A percentile compares a stretch with the other conserved stretches of the same genome.
These are phyloP conservation scores for Vitis rotundifolia DNA, from an alignment of 164 flowering plant species.

Conservation along the genomic window DNA sequence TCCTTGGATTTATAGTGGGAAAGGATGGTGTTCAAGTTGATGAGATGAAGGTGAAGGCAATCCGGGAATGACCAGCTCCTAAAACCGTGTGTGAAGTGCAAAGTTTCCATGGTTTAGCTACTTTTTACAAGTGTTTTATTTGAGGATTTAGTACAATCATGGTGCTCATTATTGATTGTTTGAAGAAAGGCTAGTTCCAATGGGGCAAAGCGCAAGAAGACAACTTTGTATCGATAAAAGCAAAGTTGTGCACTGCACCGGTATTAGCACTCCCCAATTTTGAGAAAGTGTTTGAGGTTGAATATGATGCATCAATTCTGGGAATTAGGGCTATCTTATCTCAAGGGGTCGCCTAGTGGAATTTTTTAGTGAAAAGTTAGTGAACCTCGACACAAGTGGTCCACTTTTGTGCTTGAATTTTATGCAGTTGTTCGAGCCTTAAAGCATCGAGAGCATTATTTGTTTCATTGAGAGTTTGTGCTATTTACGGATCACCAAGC, in stretches of 20 bases:
- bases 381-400: conserved; percentile 1
- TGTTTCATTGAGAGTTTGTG: conserved; percentile 8
- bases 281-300: conserved; percentile 12
- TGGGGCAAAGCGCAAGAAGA: neutral
- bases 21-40: neutral
- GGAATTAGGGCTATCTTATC: conserved; percentile 3
- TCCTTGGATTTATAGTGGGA: neutral
- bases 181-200: conserved; percentile 4
- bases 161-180: neutral
- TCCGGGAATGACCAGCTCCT: neutral
- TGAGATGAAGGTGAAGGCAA: neutral
- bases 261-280: conserved; percentile 1
- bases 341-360: conserved; percentile 6
- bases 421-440: neutral
- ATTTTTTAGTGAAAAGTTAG: conserved; percentile 13
- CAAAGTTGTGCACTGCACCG: neutral
- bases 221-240: conserved; percentile 3
- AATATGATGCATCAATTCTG: neutral
- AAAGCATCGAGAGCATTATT: conserved; percentile 4
- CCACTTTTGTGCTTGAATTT: conserved; percentile 8
- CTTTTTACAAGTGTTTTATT: neutral
- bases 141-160: neutral
- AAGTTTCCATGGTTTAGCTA: neutral
- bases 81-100: neutral
- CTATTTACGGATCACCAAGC: conserved; percentile 10